Evolutionary conservation across 2,329 filamentous ascomycete genomes (phyloP), one percentile per base, ranked within the genome.

Genomic region (Sarocladium brachiariae): DNA sequence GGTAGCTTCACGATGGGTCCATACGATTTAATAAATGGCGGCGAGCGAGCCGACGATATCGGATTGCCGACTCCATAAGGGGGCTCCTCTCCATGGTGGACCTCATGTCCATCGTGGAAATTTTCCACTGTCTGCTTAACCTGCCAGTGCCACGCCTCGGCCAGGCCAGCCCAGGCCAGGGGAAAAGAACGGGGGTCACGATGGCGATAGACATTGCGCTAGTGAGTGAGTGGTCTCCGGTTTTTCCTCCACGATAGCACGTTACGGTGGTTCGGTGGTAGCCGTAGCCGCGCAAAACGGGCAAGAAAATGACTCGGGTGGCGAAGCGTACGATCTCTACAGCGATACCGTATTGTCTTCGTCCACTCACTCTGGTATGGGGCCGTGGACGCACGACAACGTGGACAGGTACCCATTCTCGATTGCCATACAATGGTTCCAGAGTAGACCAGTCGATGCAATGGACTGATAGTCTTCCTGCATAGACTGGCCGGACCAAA

Each of bases 71-170:
- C 43, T 47, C 39, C 21, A 25, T 43, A 9, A 16, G 39, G 23
- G 43, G 43, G 24, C n/a, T 7, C 25, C 16, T 21, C 25, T 33
- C 16, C n/a, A 9, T 25, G 43, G 43, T 47, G 43, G 43, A 47
- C 43, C 43, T 47, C 43, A 25, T 47, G 25, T 47, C 43, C 43
- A 47, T 47, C 43, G 43, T 47, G 43, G 43, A 47, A 47, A 47
- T 47, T 47, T 47, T 47, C 43, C 24, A 19, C n/a, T n/a, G 24
- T 19, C 43, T 43, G 10, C 16, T 7, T 43, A n/a, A 6, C 34
- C 23, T 43, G 39, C 37, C 37, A 39, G 16, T 39, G 39, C 39
- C 39, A 43, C 39, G 43, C 43, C 43, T 47, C 43, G 43, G 43
- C 43, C 39, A 45, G 39, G 39, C 23, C 39, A 45, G 24, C n/a